These are phyloP conservation scores for Pisolithus microcarpus DNA, from an alignment of 768 basidiomycete species.

Conservation along the genomic window DNA sequence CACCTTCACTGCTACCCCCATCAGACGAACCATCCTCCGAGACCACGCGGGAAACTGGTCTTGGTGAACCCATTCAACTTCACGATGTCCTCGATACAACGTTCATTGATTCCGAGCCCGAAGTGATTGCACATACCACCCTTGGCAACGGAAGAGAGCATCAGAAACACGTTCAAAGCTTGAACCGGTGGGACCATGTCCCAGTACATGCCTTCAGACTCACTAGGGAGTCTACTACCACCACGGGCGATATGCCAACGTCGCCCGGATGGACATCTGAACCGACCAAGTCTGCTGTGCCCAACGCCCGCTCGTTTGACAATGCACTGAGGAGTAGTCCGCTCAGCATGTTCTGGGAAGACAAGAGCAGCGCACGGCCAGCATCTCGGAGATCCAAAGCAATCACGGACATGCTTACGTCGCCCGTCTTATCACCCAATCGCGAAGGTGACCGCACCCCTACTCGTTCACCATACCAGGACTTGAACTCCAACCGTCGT, in stretches of 20 bases:
- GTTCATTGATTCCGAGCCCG: slow-evolving; percentile 55
- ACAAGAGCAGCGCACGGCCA: slow-evolving; percentile 18
- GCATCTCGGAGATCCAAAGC: slow-evolving; percentile 22
- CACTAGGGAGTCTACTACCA: slow-evolving; percentile 10
- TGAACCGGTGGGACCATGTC: slow-evolving; percentile 68
- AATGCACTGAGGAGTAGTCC: slow-evolving; percentile 51
- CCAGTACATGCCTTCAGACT: slow-evolving; percentile 59
- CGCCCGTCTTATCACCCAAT: slow-evolving; percentile 47
- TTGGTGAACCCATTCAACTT: slow-evolving; percentile 48
- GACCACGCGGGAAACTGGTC: slow-evolving; percentile 30
- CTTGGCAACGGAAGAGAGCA: slow-evolving; percentile 29
- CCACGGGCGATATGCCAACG: slow-evolving; percentile 17
- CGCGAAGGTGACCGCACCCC: slow-evolving; percentile 54
- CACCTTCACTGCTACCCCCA: slow-evolving; percentile 24
- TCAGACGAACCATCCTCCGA: slow-evolving; percentile 31
- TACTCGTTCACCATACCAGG: slow-evolving; percentile 31
- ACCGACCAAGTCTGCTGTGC: slow-evolving; percentile 11
- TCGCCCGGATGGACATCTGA: slow-evolving; percentile 27
- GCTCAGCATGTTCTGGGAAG: slow-evolving; percentile 48
- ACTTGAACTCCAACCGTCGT: slow-evolving; percentile 31
- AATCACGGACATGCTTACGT: slow-evolving; percentile 34
- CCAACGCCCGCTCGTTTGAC: slow-evolving; percentile 19
- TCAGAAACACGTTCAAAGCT: slow-evolving; percentile 38
- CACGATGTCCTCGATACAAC: slow-evolving; percentile 75
- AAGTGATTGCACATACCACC: slow-evolving; percentile 23